Percentiles rank a stretch among this genome's conserved stretches.
These are phyloP conservation scores for Malus hybrid DNA, from an alignment of 331 rosid genomes.

Conservation along the genomic window DNA sequence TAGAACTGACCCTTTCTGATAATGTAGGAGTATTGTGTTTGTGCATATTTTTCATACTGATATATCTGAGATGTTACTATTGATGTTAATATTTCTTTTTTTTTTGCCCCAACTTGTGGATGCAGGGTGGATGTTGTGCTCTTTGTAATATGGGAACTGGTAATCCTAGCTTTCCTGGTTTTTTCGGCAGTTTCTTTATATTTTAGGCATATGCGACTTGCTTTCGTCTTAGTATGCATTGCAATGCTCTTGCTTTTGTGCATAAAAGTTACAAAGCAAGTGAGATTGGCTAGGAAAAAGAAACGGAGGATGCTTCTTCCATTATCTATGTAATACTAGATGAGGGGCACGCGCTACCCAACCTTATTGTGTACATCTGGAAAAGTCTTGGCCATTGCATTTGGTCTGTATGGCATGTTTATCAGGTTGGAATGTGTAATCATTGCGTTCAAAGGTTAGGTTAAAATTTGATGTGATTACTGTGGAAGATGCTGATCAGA, in stretches of 20 bases:
- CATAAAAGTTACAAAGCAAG: constrained; percentile 95
- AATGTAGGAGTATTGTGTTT: not conserved
- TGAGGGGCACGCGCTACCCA: constrained; percentile 9
- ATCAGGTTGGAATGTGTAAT: constrained; percentile 23
- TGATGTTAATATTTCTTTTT: not conserved
- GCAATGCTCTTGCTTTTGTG: constrained; percentile 75
- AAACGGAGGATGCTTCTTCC: constrained; percentile 99
- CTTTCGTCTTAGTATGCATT: constrained; percentile 64
- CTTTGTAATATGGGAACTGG: constrained; percentile 95
- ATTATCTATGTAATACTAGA: constrained; percentile 68
- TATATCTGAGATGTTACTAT: not conserved
- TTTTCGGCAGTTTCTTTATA: constrained; percentile 86
- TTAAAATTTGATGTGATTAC: constrained; percentile 21
- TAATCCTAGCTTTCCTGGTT: constrained; percentile 85
- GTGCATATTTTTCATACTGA: not conserved
- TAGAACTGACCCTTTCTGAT: not conserved
- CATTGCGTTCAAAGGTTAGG: constrained; percentile 16
- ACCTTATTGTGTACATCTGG: constrained; percentile 4
- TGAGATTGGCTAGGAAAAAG: constrained; percentile 88
- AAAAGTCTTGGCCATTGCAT: constrained; percentile 23
- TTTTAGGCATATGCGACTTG: constrained; percentile 78
- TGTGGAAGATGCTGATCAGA: constrained; percentile 27
- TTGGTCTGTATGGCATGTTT: constrained; percentile 11
- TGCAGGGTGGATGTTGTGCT: constrained; percentile 99
- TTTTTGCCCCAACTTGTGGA: constrained; percentile 16